Evolutionary conservation across 2,329 filamentous ascomycete genomes (phyloP), one percentile per base, ranked within the genome.

Genomic region (Exophiala alcalophila): DNA sequence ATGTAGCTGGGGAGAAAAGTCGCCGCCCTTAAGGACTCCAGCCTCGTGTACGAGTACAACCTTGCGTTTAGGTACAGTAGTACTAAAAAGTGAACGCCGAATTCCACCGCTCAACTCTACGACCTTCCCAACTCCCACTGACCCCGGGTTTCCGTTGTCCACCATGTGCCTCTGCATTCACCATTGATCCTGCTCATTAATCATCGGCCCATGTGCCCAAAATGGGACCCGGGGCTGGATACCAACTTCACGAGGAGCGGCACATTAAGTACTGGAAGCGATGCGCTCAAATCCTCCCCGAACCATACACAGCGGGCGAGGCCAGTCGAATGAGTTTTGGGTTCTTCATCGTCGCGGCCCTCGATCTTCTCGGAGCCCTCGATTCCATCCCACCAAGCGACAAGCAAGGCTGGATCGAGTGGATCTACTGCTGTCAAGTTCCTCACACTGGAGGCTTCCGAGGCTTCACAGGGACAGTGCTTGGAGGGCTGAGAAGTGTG

Each of bases 211-310:
- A 31, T 31, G 28, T 4, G 3, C 28, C 5, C 31, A 27, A 18
- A 27, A 44, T 47, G 44, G 19, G 29, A 10, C 18, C 18, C 6
- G 8, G 14, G 10, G 18, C 28, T 15, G 18, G 19, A 3, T 31
- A 32, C 16, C 15, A 15, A 12, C 66, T 85, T 49, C 70, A 84
- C 60, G 78, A 73, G 44, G 71, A 77, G 33, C 77, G 74, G 44
- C 92, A 98, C 64, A 72, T 92, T 61, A 87, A 84, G 61, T 98
- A 96, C 76, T 98, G 90, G 83, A 79, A 89, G 54, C 83, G 90
- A 61, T 96, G 91, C 63, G 77, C 92, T 53, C 84, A 84, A 62
- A 16, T 77, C 49, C 80, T 98, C 5, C 92, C 92, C 0, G 76
- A 81, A 31, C 75, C 80, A 50, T 98, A 97, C 70, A 94, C 86